Percentiles rank a stretch among this genome's conserved stretches.
phyloP scores from a whole-genome alignment of 495 filamentous ascomycete genomes.

The Penicillium waksmanii region DNA sequence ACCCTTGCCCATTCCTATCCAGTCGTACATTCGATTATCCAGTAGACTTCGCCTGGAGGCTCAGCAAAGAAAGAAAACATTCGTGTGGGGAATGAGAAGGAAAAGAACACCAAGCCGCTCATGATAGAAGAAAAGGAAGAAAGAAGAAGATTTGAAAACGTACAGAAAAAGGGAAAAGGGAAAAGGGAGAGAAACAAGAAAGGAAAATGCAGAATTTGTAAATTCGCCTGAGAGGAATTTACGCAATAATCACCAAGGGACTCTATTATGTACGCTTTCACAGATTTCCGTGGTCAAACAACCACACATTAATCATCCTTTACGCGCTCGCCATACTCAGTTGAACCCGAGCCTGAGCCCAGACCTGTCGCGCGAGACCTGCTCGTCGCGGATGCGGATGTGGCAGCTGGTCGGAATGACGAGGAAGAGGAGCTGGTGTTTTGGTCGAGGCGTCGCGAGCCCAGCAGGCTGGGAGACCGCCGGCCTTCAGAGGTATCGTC shows the following conservation, averaged over 20 bases:
- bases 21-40: conserved; percentile 11
- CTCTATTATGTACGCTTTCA: conserved; percentile 36
- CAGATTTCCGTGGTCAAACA: conserved; percentile 11
- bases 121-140: conserved; percentile 14
- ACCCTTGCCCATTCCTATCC: neutral
- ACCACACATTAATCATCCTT: conserved; percentile 39
- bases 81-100: conserved; percentile 11
- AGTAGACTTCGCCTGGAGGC: conserved; percentile 2
- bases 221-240: conserved; percentile 19
- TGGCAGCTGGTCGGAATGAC: conserved; percentile 28
- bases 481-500: conserved; percentile 57
- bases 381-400: conserved; percentile 43
- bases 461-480: conserved; percentile 27
- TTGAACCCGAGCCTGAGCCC: conserved; percentile 20
- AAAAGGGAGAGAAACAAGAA: conserved; percentile 6
- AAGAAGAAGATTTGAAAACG: conserved; percentile 18
- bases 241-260: conserved; percentile 13
- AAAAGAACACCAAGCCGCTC: conserved; percentile 28
- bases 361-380: conserved; percentile 42
- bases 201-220: conserved; percentile 14
- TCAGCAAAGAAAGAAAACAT: conserved; percentile 1
- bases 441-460: conserved; percentile 26
- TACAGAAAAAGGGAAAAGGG: conserved; percentile 4
- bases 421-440: conserved; percentile 27
- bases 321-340: conserved; percentile 24